Evolutionary conservation across 805 yeast genomes (phyloP).

Genomic region (Candida awuae): DNA sequence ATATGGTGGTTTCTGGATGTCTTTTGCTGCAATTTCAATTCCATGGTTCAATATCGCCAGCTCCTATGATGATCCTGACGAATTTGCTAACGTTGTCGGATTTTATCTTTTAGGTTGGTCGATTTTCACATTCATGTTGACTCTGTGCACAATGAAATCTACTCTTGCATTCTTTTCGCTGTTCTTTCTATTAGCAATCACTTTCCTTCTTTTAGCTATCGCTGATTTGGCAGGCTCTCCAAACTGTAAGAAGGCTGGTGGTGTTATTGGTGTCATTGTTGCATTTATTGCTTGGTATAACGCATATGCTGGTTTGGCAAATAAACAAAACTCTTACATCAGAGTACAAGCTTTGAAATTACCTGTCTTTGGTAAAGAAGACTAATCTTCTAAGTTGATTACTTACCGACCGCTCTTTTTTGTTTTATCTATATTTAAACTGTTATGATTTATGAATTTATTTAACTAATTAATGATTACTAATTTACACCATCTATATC

Average conservation of each 20-base stretch:
- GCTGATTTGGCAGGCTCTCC: slow-evolving; percentile 43
- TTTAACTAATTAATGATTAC: too few relatives aligned
- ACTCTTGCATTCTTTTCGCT: slow-evolving; percentile 46
- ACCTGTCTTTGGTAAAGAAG: slow-evolving; percentile 21
- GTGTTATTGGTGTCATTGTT: slow-evolving; percentile 54
- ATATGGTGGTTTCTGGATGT: slow-evolving; percentile 72
- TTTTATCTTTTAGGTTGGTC: slow-evolving; percentile 57
- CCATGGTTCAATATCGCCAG: slow-evolving; percentile 52
- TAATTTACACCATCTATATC: too few relatives aligned
- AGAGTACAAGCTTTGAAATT: slow-evolving; percentile 28
- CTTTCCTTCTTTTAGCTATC: slow-evolving; percentile 43
- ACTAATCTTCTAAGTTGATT: too few relatives aligned
- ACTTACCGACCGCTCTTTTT: too few relatives aligned
- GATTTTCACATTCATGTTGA: slow-evolving; percentile 52
- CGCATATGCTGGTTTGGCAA: slow-evolving; percentile 64
- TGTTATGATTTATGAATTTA: too few relatives aligned
- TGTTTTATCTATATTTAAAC: neutral
- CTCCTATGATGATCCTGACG: slow-evolving; percentile 37
- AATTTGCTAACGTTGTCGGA: slow-evolving; percentile 45
- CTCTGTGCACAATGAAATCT: slow-evolving; percentile 50
- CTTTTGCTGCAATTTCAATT: slow-evolving; percentile 56
- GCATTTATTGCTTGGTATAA: slow-evolving; percentile 62
- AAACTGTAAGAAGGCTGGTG: slow-evolving; percentile 44
- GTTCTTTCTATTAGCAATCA: slow-evolving; percentile 44
- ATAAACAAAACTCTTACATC: slow-evolving; percentile 53